phyloP scores from a whole-genome alignment of 2,329 filamentous ascomycete genomes.

The Aspergillus tubingensis region DNA sequence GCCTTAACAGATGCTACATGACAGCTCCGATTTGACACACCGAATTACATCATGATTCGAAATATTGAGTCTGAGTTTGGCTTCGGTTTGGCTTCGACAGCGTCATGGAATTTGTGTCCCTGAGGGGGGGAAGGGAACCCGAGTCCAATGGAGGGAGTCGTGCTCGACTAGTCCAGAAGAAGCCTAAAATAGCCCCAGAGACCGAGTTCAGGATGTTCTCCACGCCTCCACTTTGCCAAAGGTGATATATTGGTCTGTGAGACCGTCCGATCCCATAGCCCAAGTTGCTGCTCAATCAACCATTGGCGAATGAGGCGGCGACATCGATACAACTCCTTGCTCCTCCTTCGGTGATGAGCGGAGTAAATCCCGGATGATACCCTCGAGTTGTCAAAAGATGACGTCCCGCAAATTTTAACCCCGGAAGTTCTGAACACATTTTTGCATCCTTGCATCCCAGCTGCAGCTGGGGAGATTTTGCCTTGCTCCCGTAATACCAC shows the following conservation, averaged over 20 bases:
- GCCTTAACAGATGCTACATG: slow-evolving; percentile 7
- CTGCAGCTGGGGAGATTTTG: neutral
- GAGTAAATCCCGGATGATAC: neutral
- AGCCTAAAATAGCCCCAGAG: slow-evolving; percentile 5
- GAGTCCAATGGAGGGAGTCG: slow-evolving; percentile 1
- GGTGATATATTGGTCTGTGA: slow-evolving; percentile 16
- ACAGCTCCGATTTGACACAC: slow-evolving; percentile 12
- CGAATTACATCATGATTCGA: slow-evolving; percentile 14
- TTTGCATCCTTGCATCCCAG: neutral
- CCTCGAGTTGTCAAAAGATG: slow-evolving; percentile 2
- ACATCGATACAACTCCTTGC: neutral
- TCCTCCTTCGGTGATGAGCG: neutral
- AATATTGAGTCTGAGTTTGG: neutral
- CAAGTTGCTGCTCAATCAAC: neutral
- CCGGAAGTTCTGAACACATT: neutral
- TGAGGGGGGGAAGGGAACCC: neutral
- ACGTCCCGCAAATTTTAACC: neutral
- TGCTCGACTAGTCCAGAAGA: slow-evolving; percentile 5
- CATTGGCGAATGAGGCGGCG: neutral
- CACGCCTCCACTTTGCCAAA: slow-evolving; percentile 23
- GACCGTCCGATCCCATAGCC: slow-evolving; percentile 10
- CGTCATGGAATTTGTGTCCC: neutral
- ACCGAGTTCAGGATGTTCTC: slow-evolving; percentile 15
- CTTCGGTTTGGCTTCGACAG: neutral
- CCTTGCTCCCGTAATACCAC: neutral